Base-by-base conservation (phyloP, 108 stramenopile species). In the Fragilaria crotonensis region DNA sequence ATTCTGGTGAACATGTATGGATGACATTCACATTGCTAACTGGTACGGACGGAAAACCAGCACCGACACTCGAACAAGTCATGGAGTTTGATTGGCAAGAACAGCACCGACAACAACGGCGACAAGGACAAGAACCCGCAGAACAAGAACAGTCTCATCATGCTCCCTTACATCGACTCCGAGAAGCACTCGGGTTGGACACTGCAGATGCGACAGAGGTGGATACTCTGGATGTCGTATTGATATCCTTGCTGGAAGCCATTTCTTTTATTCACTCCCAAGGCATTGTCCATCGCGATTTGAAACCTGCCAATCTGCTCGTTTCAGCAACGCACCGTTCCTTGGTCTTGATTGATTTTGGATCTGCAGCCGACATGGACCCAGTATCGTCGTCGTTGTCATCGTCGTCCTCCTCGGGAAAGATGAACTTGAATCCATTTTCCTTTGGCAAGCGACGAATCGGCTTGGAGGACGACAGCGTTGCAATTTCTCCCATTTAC, bases 311-410 rank as follows among this genome's bases (percentile, higher is more conserved):
- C 23, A 87, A 87, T 60, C 56, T 90, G 9, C 53, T 87, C 9
- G 68, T 81, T 26, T 63, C 68, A 2, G 54, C 33, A 17, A 61
- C 30, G 32, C 54, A 36, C 23, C 19, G 46, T 36, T 71, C 49
- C 53, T 69, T 75, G 18, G 29, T 75, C 14, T 49, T 90, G 41
- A 76, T 90, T 58, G 89, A 90, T 68, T 90, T 87, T 76, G 89
- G 89, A 9, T 75, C 72, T 41, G 89, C 89, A 36, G 85, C 85
- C 11, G 89, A 90, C 48, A 62, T 90, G 25, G 78, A 84, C 52
- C 77, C 77, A 32, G 51, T 68, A 33, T 49, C 60, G 4, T 29
- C 31, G 20, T 52, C 21, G 54, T 25, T 52, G 14, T n/a, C n/a
- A n/a, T n/a, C n/a, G n/a, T n/a, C n/a, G n/a, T n/a, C n/a, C n/a